Evolutionary conservation across 2,329 filamentous ascomycete genomes (phyloP), one percentile per base, ranked within the genome.

Genomic region (Ophiognomonia clavigignenti-juglandacearum): DNA sequence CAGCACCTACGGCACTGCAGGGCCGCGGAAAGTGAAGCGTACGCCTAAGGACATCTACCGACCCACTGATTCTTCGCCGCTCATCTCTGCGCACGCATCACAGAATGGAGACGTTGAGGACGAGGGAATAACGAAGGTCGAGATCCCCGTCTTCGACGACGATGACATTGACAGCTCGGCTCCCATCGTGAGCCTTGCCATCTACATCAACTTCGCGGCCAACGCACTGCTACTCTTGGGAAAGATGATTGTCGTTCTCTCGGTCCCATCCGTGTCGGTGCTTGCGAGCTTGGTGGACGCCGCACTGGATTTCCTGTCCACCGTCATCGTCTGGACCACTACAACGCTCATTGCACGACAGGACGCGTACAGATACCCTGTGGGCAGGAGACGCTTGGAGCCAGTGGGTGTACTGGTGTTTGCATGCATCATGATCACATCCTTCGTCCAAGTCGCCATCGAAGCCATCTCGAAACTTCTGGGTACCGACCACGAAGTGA

Each of bases 11-110:
- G 52, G 42, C 40, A 50, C 49, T 35, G 8, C 5, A 5, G 56
- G 18, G 26, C 55, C 58, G 27, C 74, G 71, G 54, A 83, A 78
- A 58, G 72, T 89, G 54, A 88, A 87, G 63, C 79, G 88, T 42
- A 96, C 90, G 0, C 88, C 89, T 1, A 88, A 87, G 61, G 88
- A 91, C 57, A 81, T 96, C 45, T 96, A 95, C 64, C 88, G 86
- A 32, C 77, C 78, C 14, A 82, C 83, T 16, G 85, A 89, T 60
- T 78, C 79, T 39, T 77, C 82, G 2, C 82, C 87, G 1, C 71
- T 91, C 19, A 72, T 90, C 24, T 59, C 66, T 10, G 20, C n/a
- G 11, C 35, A 66, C 35, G 66, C 59, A 10, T 57, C 61, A 50
- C 61, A 65, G 20, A 67, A 74, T 19, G 70, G 70, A 4, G 72